phyloP scores from a whole-genome alignment of 139 green algal genomes.

The Chlorella sorokiniana region DNA sequence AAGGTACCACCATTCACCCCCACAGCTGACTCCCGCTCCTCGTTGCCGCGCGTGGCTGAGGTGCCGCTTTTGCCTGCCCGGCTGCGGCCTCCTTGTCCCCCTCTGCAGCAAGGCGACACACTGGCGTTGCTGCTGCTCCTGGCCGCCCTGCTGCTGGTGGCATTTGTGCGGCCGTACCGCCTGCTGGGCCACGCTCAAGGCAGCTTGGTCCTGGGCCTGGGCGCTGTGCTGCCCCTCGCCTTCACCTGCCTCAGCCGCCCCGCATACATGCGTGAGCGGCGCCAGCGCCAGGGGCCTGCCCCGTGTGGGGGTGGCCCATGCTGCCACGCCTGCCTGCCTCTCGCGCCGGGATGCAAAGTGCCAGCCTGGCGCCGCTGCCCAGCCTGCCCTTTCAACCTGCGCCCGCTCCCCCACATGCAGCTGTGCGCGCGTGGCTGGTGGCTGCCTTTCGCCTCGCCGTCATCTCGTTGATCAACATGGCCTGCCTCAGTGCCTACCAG shows the following conservation, averaged over 20 bases:
- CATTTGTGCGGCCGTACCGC: neutral
- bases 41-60: too few species aligned
- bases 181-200: neutral
- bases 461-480: constrained; percentile 6
- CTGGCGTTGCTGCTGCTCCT: constrained; percentile 18
- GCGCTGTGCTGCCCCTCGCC: neutral
- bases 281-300: too few species aligned
- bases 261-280: neutral
- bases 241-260: neutral
- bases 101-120: neutral
- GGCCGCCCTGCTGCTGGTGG: neutral
- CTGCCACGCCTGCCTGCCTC: too few species aligned
- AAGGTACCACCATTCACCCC: constrained; percentile 4
- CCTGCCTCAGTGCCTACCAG: constrained; percentile 6
- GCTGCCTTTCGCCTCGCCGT: neutral
- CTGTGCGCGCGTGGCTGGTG: neutral
- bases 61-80: neutral
- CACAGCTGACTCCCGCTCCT: too few species aligned
- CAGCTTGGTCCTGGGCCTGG: neutral
- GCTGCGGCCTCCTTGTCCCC: neutral
- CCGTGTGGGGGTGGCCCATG: too few species aligned
- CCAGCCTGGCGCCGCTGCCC: neutral
- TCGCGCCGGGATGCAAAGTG: too few species aligned
- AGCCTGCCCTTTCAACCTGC: too few species aligned
- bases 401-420: neutral